A percentile compares a stretch with the other conserved stretches of the same genome.
Evolutionary conservation across 2,329 filamentous ascomycete genomes (phyloP).

Genomic region (Aspergillus hiratsukae): DNA sequence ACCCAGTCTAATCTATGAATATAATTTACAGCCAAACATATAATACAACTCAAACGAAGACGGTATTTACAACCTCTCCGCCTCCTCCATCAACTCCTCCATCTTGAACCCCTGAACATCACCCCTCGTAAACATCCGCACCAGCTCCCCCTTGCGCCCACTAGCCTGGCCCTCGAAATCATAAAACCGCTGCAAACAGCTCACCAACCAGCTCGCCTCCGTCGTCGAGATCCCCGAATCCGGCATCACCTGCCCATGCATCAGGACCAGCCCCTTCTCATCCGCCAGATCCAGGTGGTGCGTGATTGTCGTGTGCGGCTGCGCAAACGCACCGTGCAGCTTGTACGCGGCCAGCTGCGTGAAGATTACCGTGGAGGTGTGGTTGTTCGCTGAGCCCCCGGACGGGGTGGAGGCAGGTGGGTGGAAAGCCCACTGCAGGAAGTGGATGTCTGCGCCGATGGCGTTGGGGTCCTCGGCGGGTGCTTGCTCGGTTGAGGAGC

Average conservation of each 20-base stretch:
- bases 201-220: conserved; percentile 83
- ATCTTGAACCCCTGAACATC: conserved; percentile 71
- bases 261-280: conserved; percentile 73
- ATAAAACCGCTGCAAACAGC: conserved; percentile 95
- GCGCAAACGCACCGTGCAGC: conserved; percentile 78
- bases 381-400: conserved; percentile 47
- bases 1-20: neutral
- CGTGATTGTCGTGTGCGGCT: conserved; percentile 89
- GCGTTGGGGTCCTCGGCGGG: conserved; percentile 21
- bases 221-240: conserved; percentile 71
- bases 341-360: conserved; percentile 94
- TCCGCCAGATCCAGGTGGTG: conserved; percentile 78
- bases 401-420: conserved; percentile 41
- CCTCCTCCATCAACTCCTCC: conserved; percentile 81
- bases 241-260: conserved; percentile 76
- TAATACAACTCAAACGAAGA: neutral
- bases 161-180: conserved; percentile 52
- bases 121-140: conserved; percentile 78
- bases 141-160: conserved; percentile 62
- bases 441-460: conserved; percentile 82
- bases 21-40: neutral
- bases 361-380: conserved; percentile 76
- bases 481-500: conserved; percentile 26
- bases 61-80: conserved; percentile 79
- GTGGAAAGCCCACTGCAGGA: conserved; percentile 94